phyloP scores from a whole-genome alignment of 2,329 filamentous ascomycete species.

The Lasiodiplodia sp. region DNA sequence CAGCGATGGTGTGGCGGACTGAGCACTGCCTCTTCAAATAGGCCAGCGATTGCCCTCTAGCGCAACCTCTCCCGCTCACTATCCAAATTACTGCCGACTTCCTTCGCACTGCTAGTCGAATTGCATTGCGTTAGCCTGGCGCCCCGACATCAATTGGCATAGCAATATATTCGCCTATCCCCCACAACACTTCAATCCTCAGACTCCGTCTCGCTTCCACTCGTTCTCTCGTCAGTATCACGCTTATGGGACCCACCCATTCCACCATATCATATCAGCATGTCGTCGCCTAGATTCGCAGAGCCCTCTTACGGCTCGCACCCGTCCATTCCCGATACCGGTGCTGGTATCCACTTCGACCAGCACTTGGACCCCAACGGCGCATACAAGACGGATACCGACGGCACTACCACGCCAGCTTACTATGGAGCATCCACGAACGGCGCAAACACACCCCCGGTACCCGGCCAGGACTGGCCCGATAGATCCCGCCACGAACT shows the following conservation, averaged over 20 bases:
- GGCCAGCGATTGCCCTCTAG: background rate
- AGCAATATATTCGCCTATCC: conserved; percentile 20
- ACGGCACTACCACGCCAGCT: conserved; percentile 14
- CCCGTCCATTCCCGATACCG: conserved; percentile 1
- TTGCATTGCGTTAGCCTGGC: background rate
- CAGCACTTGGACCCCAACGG: background rate
- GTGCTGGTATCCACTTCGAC: background rate
- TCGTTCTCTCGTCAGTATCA: conserved; percentile 12
- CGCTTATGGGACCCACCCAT: conserved; percentile 14
- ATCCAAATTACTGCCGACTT: background rate
- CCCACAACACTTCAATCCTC: background rate
- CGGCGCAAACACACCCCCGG: conserved; percentile 16
- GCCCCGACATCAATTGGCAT: background rate
- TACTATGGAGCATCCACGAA: conserved; percentile 13
- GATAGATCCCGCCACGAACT: conserved; percentile 12
- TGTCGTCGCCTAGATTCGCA: conserved; percentile 3
- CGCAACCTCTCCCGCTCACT: background rate
- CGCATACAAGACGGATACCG: background rate
- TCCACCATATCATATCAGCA: background rate
- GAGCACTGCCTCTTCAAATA: conserved; percentile 26
- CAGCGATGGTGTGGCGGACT: conserved; percentile 19
- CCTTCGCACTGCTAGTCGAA: background rate
- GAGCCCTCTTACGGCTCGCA: background rate
- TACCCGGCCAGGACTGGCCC: conserved; percentile 3
- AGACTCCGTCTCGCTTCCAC: conserved; percentile 10